A percentile compares a stretch with the other conserved stretches of the same genome.
Evolutionary conservation across 2,329 filamentous ascomycete genomes (phyloP).

Genomic region (Alternaria triticina): DNA sequence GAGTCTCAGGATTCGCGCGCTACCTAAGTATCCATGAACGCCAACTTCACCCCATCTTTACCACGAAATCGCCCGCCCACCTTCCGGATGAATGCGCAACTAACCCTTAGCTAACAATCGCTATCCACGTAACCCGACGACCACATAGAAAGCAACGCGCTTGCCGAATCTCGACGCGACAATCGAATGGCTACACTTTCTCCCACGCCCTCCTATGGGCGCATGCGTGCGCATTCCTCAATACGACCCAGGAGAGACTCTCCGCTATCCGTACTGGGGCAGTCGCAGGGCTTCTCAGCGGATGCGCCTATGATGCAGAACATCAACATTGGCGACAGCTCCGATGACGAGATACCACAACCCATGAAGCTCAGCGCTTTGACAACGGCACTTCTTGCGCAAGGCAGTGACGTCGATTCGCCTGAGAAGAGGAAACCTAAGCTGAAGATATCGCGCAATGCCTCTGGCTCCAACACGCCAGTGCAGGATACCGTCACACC

Average conservation of each 20-base stretch:
- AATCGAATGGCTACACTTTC: conserved; percentile 48
- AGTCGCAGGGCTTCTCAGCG: conserved; percentile 54
- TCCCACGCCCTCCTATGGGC: conserved; percentile 49
- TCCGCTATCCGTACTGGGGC: conserved; percentile 53
- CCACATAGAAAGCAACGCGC: conserved; percentile 30
- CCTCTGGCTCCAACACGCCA: conserved; percentile 45
- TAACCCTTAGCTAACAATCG: conserved; percentile 48
- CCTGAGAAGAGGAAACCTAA: conserved; percentile 48
- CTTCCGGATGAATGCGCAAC: conserved; percentile 47
- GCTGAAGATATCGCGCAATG: conserved; percentile 46
- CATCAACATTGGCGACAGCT: conserved; percentile 76
- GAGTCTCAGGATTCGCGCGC: conserved; percentile 31
- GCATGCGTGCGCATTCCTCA: conserved; percentile 45
- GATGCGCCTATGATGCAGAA: conserved; percentile 56
- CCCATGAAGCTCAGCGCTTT: conserved; percentile 94
- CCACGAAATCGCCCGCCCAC: conserved; percentile 37
- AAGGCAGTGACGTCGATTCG: conserved; percentile 51
- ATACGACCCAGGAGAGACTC: conserved; percentile 53
- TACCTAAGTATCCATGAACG: conserved; percentile 13
- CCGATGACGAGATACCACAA: conserved; percentile 85
- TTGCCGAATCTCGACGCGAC: conserved; percentile 18
- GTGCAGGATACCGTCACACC: conserved; percentile 49
- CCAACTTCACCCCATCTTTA: conserved; percentile 43
- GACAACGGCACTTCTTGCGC: conserved; percentile 79
- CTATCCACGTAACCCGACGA: conserved; percentile 38